Evolutionary conservation across 306 rosid species (phyloP).

Genomic region (Medicago arabica): DNA sequence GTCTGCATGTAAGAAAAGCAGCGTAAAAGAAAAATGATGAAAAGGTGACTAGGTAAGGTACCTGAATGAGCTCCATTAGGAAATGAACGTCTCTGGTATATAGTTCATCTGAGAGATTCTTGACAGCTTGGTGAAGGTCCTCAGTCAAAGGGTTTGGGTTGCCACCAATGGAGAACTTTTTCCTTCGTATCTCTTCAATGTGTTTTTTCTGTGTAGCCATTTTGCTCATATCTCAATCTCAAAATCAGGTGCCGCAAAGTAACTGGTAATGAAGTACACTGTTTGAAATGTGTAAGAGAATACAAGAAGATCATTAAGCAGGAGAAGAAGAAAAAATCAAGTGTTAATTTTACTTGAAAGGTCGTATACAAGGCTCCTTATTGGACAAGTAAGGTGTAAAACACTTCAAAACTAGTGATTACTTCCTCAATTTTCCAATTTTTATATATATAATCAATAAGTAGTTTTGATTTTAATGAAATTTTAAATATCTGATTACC

Average conservation of each 20-base stretch:
- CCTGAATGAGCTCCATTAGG: slow-evolving; percentile 88
- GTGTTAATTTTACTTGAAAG: neutral
- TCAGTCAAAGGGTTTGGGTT: slow-evolving; percentile 47
- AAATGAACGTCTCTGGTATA: slow-evolving; percentile 79
- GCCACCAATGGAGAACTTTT: slow-evolving; percentile 68
- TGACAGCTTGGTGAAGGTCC: slow-evolving; percentile 67
- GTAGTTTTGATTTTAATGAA: too few relatives aligned
- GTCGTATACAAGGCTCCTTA: neutral
- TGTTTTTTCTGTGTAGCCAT: slow-evolving; percentile 52
- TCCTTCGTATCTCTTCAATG: slow-evolving; percentile 59
- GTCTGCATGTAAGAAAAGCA: neutral
- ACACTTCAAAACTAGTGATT: too few relatives aligned
- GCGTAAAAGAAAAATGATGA: neutral
- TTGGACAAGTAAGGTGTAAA: too few relatives aligned
- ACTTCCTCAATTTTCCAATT: too few relatives aligned
- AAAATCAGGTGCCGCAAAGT: neutral
- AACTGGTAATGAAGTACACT: neutral
- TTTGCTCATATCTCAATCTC: neutral
- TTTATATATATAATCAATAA: too few relatives aligned
- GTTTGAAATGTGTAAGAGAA: neutral
- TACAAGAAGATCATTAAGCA: neutral
- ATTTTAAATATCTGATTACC: too few relatives aligned
- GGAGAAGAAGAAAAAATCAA: neutral
- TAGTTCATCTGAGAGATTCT: slow-evolving; percentile 66
- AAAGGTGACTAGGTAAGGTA: neutral